phyloP scores from a whole-genome alignment of 306 rosid genomes.

The Trichosanthes cucumerina region DNA sequence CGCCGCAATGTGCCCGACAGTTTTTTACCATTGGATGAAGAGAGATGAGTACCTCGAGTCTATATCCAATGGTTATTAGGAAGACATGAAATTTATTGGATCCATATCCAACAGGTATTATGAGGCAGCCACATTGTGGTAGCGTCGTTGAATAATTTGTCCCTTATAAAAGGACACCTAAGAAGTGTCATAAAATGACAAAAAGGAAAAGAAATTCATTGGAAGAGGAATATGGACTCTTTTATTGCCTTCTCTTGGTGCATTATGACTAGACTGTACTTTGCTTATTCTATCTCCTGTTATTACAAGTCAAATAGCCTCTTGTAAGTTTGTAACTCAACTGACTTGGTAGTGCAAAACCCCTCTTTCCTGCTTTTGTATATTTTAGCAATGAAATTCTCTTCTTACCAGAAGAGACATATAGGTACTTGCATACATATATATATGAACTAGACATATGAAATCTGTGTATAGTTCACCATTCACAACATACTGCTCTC shows the following conservation, averaged over 20 bases:
- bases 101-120: no score
- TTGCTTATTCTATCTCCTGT: not conserved
- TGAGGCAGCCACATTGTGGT: no score
- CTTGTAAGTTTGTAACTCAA: not conserved
- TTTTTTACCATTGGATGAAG: no score
- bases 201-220: not conserved
- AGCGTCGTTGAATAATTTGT: no score
- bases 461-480: not conserved
- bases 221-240: not conserved
- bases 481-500: not conserved
- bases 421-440: not conserved
- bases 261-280: not conserved
- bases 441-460: not conserved
- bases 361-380: not conserved
- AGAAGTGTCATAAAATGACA: not conserved
- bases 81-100: no score
- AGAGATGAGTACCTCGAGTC: no score
- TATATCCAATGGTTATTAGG: no score
- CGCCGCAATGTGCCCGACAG: no score
- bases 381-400: not conserved
- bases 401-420: not conserved
- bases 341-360: not conserved
- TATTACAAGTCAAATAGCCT: not conserved
- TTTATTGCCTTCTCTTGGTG: not conserved
- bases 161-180: not conserved